A percentile compares a stretch with the other conserved stretches of the same genome.
Evolutionary conservation across 257 asterid species (phyloP).

Genomic region (Echites panduratus): DNA sequence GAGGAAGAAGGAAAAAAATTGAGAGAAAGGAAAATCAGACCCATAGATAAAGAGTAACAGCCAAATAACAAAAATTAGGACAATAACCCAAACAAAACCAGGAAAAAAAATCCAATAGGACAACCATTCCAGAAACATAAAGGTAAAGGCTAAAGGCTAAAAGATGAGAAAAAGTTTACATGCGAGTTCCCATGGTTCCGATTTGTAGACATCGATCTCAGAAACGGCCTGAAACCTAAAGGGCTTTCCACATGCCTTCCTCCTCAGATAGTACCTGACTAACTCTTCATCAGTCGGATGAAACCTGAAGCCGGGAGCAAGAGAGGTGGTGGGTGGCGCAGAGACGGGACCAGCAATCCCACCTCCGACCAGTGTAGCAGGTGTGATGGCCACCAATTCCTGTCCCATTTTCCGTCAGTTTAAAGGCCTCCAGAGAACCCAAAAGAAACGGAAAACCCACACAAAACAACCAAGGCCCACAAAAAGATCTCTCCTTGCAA

Average conservation of each 20-base stretch:
- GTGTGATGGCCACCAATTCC: constrained; percentile 31
- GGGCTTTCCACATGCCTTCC: constrained; percentile 81
- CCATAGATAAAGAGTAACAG: not conserved
- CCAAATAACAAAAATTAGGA: not conserved
- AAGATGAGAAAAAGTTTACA: constrained; percentile 22
- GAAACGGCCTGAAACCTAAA: constrained; percentile 80
- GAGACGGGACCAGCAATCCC: constrained; percentile 21
- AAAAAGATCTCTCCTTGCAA: constrained; percentile 6
- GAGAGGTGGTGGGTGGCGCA: constrained; percentile 53
- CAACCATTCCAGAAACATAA: not conserved
- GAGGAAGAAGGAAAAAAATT: not conserved
- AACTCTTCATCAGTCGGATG: constrained; percentile 96
- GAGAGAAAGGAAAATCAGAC: not conserved
- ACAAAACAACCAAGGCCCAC: constrained; percentile 6
- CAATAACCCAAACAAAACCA: not conserved
- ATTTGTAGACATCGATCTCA: constrained; percentile 94
- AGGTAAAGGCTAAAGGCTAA: not conserved
- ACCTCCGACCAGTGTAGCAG: constrained; percentile 19
- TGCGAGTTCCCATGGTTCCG: constrained; percentile 95
- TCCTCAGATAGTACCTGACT: constrained; percentile 74
- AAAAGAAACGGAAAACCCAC: not conserved
- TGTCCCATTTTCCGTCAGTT: constrained; percentile 40
- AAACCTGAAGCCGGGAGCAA: constrained; percentile 95
- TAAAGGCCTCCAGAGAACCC: not conserved
- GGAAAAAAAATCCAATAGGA: not conserved